Base-by-base conservation (phyloP, 345 rosid genomes). In the Acer yangbiense region DNA sequence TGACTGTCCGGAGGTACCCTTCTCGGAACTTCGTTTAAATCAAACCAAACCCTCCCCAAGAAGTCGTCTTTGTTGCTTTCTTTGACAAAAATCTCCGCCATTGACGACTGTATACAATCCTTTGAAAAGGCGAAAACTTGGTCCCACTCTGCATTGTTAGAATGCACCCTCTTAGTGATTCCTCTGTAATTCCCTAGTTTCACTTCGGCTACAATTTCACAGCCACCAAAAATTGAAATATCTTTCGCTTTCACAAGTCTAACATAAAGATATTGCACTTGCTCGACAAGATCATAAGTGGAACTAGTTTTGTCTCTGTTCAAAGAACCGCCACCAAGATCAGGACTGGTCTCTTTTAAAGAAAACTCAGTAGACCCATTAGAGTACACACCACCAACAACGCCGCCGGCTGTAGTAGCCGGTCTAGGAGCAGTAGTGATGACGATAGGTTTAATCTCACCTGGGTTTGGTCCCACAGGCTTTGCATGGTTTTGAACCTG, bases 91-190 rank as follows among this genome's bases (percentile, higher is more conserved):
- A 90, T 70, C 86, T 92, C 97, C 74, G 78, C 94, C 80, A 85
- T 76, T 25, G 94, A 90, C 13, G 97, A 90, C 86, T 92, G 97
- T 66, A 92, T 85, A 67, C 91, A 84, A 41, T 92, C 97, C 74
- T 89, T 92, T 8, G 94, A 92, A 69, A 92, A 90, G 16, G 97
- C 94, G 48, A 92, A 92, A 68, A 90, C 92, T 82, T 90, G 97
- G 77, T 84, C 82, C 97, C 93, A 92, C 12, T 89, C 91, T 13
- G 60, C 71, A 44, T 76, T 82, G 62, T 69, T 86, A 54, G 84
- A 74, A 54, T 82, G 65, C 0, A 78, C 89, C 71, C 87, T 85
- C 77, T 84, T 92, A 13, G 97, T 89, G 13, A 88, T 83, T 54
- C 94, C 94, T 46, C 85, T 89, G 65, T 88, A 92, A 72, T 92